Percentiles rank a stretch among this genome's conserved stretches.
Conservation (phyloP, 768 basidiomycete genomes). For the Suillus placidus region DNA sequence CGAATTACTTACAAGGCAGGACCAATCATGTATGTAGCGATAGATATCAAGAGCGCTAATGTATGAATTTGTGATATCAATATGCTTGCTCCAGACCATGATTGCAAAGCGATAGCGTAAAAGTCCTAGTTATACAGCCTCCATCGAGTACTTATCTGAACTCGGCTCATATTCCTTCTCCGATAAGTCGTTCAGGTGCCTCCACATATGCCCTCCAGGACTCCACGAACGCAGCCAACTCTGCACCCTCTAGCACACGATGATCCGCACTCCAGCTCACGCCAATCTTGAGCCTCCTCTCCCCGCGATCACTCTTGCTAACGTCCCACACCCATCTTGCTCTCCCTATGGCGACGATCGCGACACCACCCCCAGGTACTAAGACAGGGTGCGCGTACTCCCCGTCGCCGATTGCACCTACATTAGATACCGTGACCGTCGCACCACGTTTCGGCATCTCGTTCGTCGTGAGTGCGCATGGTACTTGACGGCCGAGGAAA, state of each 20-base stretch:
- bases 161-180: conserved; percentile 39
- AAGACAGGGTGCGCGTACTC: conserved; percentile 74
- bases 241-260: conserved; percentile 85
- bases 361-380: conserved; percentile 81
- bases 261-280: conserved; percentile 89
- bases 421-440: conserved; percentile 80
- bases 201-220: conserved; percentile 83
- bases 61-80: neutral
- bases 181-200: conserved; percentile 69
- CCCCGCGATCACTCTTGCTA: conserved; percentile 38
- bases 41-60: neutral
- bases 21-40: neutral
- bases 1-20: neutral
- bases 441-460: conserved; percentile 80
- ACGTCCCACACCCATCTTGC: conserved; percentile 82
- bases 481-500: conserved; percentile 66
- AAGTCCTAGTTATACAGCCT: neutral
- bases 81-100: neutral
- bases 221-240: conserved; percentile 87
- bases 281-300: conserved; percentile 58
- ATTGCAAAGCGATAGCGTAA: conserved; percentile 1
- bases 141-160: neutral
- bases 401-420: conserved; percentile 78
- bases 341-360: conserved; percentile 80
- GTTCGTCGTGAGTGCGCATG: conserved; percentile 59